Conservation (phyloP, 2,329 filamentous ascomycete genomes). For the Talaromyces amestolkiae region DNA sequence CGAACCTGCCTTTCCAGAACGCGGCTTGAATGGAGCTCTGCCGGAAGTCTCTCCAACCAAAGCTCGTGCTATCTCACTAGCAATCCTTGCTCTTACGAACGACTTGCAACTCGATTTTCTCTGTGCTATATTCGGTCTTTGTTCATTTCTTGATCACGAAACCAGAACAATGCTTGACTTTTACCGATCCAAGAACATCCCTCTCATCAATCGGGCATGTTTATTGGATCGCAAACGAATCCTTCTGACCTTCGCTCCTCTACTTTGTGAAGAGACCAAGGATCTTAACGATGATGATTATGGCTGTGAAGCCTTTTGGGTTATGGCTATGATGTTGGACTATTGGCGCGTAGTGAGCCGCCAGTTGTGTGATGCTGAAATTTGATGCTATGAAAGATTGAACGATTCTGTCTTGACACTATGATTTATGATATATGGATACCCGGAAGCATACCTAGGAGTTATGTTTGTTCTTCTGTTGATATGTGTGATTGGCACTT, state of each 20-base stretch:
- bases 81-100: conserved; percentile 36
- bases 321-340: conserved; percentile 35
- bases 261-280: conserved; percentile 25
- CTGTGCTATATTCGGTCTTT: conserved; percentile 41
- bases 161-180: conserved; percentile 24
- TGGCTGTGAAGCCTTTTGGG: conserved; percentile 30
- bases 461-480: not conserved
- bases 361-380: conserved; percentile 33
- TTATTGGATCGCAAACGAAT: conserved; percentile 30
- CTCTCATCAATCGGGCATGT: conserved; percentile 24
- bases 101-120: conserved; percentile 42
- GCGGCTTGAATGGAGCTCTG: conserved; percentile 25
- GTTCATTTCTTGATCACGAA: conserved; percentile 32
- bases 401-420: not conserved
- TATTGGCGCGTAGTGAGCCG: conserved; percentile 37
- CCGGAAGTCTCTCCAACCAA: conserved; percentile 25
- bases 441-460: conserved; percentile 7
- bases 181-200: conserved; percentile 21
- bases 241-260: conserved; percentile 33
- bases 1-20: conserved; percentile 18
- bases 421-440: conserved; percentile 13
- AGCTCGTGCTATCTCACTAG: conserved; percentile 37
- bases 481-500: not conserved
- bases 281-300: conserved; percentile 22
- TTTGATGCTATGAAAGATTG: conserved; percentile 11